Base-by-base conservation (phyloP, 345 rosid species). In the Cochlearia excelsa region DNA sequence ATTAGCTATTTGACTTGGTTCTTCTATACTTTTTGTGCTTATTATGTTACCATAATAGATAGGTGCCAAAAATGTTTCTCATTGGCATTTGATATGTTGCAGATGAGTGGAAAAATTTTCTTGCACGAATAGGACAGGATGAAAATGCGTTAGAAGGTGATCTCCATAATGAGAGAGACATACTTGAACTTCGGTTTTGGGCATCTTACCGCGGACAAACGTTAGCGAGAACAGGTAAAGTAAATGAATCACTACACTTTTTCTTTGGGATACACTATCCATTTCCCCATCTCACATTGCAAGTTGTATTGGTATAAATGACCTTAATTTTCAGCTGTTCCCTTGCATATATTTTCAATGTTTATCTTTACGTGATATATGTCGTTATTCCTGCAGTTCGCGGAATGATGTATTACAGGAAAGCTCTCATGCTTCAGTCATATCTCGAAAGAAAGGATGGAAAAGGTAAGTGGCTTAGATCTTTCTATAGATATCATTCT, bases 81-180 rank as follows among this genome's bases (percentile, higher is more conserved):
- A n/a, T 44, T n/a, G 45, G n/a, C 45, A 43, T 50, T 52, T 67
- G 39, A 50, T 70, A 53, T 79, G 7, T 29, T 63, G 71, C 70
- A 92, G 99, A 93, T 81, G 99, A 93, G 78, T 93, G 99, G 99
- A 89, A 73, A 71, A 93, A 93, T 71, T 93, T 93, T 67, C 97
- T 93, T 56, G 84, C 89, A 61, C 88, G 99, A 65, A 93, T 93
- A 66, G 97, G 97, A n/a, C 94, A 87, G 33, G 93, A 89, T 81
- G 99, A 93, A 79, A 89, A 81, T 80, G 75, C 88, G n/a, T 26
- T 56, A 46, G 99, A 86, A 54, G 73, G 79, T 0, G 99, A 93
- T 43, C 89, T 89, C 51, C 86, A 83, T 50, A 84, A 74, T 70
- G 69, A 81, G 49, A 76, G 62, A 71, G 99, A 93, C 66, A 60